Base-by-base conservation (phyloP, 306 rosid genomes). In the Spatholobus suberectus region DNA sequence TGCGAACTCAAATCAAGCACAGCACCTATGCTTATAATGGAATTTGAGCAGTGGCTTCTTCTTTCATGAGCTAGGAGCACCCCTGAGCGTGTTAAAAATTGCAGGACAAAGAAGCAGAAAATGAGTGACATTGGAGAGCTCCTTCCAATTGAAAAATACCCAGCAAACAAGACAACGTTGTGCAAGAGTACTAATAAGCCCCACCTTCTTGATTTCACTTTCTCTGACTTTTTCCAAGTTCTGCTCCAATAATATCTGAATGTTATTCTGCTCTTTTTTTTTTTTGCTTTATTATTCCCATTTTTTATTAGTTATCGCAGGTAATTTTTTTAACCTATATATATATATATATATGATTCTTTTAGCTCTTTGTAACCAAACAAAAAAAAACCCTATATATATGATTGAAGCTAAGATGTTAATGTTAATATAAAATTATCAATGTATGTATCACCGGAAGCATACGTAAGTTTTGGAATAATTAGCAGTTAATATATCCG, bases 1-100 rank as follows among this genome's bases (percentile, higher is more conserved):
- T 18, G 86, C 52, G 90, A 82, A 62, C 10, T 62, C 18, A 82
- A 14, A 78, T 89, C 89, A 38, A 89, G 46, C 73, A 91, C 87
- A 3, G 57, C 88, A 23, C 90, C 94, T 44, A 89, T 74, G 65
- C 55, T 86, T 14, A 70, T 70, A 29, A n/a, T 63, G 20, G 77
- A 17, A 0, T 43, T 47, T 58, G 72, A 58, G 49, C 75, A 70
- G 15, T 83, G n/a, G 1, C n/a, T n/a, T n/a, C 68, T n/a, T 70
- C 14, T 40, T 70, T 26, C 59, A 37, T 35, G 43, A 34, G 76
- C 80, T 11, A 46, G 40, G 35, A 35, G 38, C 15, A 69, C 57
- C 21, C 6, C 34, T 46, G 78, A 46, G 32, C 79, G 62, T 59
- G 83, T 68, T 78, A 78, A 47, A 44, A 49, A 11, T 20, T 78